Conservation (phyloP, 768 basidiomycete genomes). For the Paxillus involutus region DNA sequence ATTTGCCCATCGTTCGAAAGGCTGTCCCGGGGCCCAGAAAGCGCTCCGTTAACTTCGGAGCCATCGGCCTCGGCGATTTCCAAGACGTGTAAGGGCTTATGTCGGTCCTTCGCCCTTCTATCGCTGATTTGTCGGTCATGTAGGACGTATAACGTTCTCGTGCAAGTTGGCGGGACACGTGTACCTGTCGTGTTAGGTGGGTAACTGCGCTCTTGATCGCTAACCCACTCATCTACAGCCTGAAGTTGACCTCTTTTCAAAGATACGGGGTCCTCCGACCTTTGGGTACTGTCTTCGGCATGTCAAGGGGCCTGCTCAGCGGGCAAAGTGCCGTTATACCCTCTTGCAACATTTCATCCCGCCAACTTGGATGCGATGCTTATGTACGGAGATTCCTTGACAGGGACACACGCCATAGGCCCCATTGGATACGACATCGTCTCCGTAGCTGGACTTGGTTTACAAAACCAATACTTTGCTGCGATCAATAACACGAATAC, state of each 20-base stretch:
- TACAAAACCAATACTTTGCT: slow-evolving; percentile 58
- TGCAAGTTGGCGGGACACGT: slow-evolving; percentile 52
- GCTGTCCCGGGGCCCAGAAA: background rate
- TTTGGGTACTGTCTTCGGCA: slow-evolving; percentile 67
- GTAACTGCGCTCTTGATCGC: slow-evolving; percentile 6
- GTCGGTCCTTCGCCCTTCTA: background rate
- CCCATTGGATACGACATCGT: slow-evolving; percentile 60
- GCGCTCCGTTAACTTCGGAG: slow-evolving; percentile 25
- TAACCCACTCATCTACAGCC: background rate
- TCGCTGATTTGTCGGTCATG: background rate
- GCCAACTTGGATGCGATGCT: slow-evolving; percentile 47
- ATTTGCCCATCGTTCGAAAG: slow-evolving; percentile 22
- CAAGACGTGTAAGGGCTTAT: slow-evolving; percentile 53
- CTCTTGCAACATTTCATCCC: slow-evolving; percentile 46
- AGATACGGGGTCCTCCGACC: slow-evolving; percentile 80
- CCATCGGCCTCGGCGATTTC: slow-evolving; percentile 59
- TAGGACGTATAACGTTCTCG: slow-evolving; percentile 64
- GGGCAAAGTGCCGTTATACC: slow-evolving; percentile 45
- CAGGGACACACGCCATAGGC: slow-evolving; percentile 68
- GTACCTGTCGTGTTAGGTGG: slow-evolving; percentile 63
- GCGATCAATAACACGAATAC: slow-evolving; percentile 72
- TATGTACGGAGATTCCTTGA: slow-evolving; percentile 69
- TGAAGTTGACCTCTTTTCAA: slow-evolving; percentile 1
- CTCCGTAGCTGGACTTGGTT: slow-evolving; percentile 49
- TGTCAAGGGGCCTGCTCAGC: slow-evolving; percentile 46